Evolutionary conservation across 164 flowering plant species (phyloP), one percentile per base, ranked within the genome.

Genomic region (Pachysandra terminalis): DNA sequence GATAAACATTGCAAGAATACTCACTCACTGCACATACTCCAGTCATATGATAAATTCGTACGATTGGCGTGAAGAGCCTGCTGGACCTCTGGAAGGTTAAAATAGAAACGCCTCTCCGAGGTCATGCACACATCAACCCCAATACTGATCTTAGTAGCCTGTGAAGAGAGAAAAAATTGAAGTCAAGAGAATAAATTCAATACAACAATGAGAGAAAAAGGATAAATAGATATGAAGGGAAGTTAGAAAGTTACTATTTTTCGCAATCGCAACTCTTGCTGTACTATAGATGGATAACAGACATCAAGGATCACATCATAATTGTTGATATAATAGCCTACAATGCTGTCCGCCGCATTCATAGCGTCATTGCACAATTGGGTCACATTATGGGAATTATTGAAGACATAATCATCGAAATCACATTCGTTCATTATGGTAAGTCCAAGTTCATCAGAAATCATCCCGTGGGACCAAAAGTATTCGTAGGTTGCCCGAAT

Each of bases 401-500:
- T 71, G 66, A 75, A 84, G 19, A 74, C 70, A 60, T 90, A 95
- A 68, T 95, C 96, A 16, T 85, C 88, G 56, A 95, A 95, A 71
- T 90, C 82, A 70, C 98, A 91, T 17, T 91, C 80, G 3, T 81
- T 86, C 84, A 79, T 86, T 67, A 95, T 88, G 51, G 85, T 70
- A 23, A 89, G 88, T 27, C 92, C 91, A 64, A 87, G 48, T 79
- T 95, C 97, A 79, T 95, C 98, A 53, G 98, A 95, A 40, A 95
- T 95, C 97, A 95, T 86, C 68, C 97, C 97, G 57, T 95, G 97
- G 4, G 98, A 95, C 98, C 97, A 94, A 70, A 82, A 95, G 81
- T 21, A 91, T 67, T 95, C 94, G 40, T 87, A 95, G 14, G 79
- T 77, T 71, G 96, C 78, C 26, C 89, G 82, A 62, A 70, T 70